Percentiles rank a stretch among this genome's conserved stretches.
phyloP scores from a whole-genome alignment of 768 basidiomycete genomes.

The Neoboletus brunneissimus region DNA sequence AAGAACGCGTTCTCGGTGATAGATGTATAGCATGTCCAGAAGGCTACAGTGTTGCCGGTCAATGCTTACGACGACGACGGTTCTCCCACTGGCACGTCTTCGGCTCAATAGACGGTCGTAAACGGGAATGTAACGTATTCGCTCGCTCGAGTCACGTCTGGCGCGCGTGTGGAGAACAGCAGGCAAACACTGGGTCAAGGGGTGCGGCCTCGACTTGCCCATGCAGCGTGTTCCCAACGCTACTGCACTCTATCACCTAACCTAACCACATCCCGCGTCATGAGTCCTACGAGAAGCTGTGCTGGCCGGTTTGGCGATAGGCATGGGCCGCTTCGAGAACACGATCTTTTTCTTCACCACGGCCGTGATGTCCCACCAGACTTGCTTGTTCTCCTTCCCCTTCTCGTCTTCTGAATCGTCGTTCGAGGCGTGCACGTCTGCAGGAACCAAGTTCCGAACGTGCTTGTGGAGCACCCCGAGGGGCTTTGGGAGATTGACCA shows the following conservation, averaged over 20 bases:
- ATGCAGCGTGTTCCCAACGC: slow-evolving; percentile 20
- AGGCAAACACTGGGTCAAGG: slow-evolving; percentile 18
- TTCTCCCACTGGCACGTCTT: neutral
- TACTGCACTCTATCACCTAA: slow-evolving; percentile 1
- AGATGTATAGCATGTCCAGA: neutral
- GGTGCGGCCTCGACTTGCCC: slow-evolving; percentile 1
- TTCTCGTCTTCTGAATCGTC: neutral
- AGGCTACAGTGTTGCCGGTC: neutral
- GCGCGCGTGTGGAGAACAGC: neutral
- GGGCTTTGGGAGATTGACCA: slow-evolving; percentile 73
- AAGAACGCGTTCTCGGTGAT: neutral
- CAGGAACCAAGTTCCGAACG: neutral
- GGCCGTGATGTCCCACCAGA: slow-evolving; percentile 61
- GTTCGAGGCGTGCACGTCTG: neutral
- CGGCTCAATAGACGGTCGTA: neutral
- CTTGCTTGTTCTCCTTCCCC: neutral
- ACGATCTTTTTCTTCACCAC: slow-evolving; percentile 80
- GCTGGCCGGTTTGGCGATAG: slow-evolving; percentile 43
- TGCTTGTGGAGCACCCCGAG: slow-evolving; percentile 65
- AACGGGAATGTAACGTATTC: neutral
- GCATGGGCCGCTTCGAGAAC: slow-evolving; percentile 82
- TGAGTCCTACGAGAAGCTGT: slow-evolving; percentile 18
- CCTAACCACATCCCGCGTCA: slow-evolving; percentile 6
- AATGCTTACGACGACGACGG: neutral
- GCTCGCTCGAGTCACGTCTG: too few relatives aligned